Conservation (phyloP, 2,329 filamentous ascomycete species). For the Fusarium solani-melongenae region DNA sequence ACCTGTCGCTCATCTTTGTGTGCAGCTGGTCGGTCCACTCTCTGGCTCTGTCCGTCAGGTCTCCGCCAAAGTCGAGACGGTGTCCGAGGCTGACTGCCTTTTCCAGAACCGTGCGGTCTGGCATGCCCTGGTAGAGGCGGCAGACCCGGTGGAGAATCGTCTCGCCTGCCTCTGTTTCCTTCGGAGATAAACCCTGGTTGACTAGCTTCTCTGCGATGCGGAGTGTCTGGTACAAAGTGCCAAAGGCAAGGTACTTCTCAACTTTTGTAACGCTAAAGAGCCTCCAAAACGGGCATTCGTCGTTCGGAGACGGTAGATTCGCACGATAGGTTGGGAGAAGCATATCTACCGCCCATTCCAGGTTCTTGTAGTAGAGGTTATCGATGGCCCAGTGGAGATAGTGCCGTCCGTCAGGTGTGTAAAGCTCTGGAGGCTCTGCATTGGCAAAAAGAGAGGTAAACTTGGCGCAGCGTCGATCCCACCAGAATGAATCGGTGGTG, state of each 20-base stretch:
- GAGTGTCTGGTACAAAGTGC: neutral
- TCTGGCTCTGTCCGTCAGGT: neutral
- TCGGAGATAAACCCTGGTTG: neutral
- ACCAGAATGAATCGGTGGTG: neutral
- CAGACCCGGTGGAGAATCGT: neutral
- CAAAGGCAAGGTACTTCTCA: neutral
- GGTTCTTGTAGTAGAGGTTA: neutral
- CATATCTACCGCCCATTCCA: neutral
- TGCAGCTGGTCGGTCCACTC: neutral
- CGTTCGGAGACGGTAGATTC: neutral
- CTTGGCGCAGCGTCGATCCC: neutral
- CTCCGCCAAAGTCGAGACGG: neutral
- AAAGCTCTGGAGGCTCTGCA: neutral
- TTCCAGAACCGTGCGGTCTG: neutral
- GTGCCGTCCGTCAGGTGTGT: neutral
- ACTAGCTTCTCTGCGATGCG: neutral
- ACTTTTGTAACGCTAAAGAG: neutral
- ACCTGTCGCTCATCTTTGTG: neutral
- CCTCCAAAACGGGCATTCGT: neutral
- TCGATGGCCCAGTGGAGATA: neutral
- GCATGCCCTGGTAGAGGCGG: neutral
- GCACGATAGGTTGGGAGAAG: neutral
- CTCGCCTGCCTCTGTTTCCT: neutral
- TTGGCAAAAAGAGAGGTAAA: neutral
- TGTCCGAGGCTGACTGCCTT: neutral